Base-by-base conservation (phyloP, 805 yeast genomes). In the Ogataea zsoltii region DNA sequence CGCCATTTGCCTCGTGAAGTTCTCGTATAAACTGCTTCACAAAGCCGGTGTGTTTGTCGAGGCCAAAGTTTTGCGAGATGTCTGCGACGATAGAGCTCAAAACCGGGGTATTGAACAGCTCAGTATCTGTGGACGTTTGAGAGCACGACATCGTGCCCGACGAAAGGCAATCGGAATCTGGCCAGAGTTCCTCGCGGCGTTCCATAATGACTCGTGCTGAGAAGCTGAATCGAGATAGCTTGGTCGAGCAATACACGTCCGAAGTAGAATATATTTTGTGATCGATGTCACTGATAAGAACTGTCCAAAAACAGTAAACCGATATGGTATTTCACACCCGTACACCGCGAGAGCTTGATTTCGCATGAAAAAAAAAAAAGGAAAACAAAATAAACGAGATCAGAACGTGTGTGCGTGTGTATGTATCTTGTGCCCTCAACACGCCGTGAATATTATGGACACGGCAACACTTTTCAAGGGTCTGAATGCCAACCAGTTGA, bases 401-500 rank as follows among this genome's bases (percentile, higher is more conserved):
- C n/a, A n/a, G n/a, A n/a, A n/a, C n/a, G n/a, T n/a, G n/a, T n/a
- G n/a, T n/a, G n/a, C n/a, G n/a, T n/a, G n/a, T n/a, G n/a, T n/a
- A n/a, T 14, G 11, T 5, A 13, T n/a, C 25, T 21, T 21, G 7
- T 21, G 7, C 9, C 9, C 25, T 21, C 25, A 21, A 9, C 5
- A 9, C 25, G 9, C 25, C 25, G n/a, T n/a, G 7, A 21, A 5
- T 9, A 21, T 21, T 9, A 21, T 21, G 25, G 9, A 21, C 25
- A 21, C 25, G 25, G 9, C 25, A 2, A 11, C 10, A 4, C 13
- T 33, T 6, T 26, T 54, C n/a, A 14, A 23, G 7, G 57, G 44
- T 2, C 61, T 79, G 38, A 79, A 79, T 46, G 51, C 41, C 1
- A 60, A 61, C 37, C 84, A 79, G 54, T 47, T 45, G 9, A 45